Evolutionary conservation across 768 basidiomycete species (phyloP), one percentile per base, ranked within the genome.

Genomic region (Naematelia aurantialba): DNA sequence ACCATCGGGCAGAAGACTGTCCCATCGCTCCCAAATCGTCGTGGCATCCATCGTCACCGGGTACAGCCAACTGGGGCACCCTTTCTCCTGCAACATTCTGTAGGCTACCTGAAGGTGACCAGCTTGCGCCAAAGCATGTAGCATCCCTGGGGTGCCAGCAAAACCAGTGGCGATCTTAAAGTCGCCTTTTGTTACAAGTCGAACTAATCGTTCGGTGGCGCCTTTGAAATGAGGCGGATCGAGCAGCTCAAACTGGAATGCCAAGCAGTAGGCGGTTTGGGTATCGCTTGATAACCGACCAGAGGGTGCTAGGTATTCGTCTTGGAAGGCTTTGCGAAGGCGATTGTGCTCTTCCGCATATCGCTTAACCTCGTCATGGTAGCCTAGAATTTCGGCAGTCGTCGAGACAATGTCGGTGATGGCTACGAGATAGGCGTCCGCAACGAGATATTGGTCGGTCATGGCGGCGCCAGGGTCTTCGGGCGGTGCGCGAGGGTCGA

Each of bases 1-100:
- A 10, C 73, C 70, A 34, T 74, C 73, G 1, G 67, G 63, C 5
- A 69, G 47, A 52, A 69, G 63, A 39, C 60, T 63, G 46, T 74
- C 66, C 72, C 72, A 74, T 54, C 72, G 56, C 55, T 74, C 72
- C 72, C 72, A 74, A 22, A 71, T 60, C 1, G 69, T 71, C 4
- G 67, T 68, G 0, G 66, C 64, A 4, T 62, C 64, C 62, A 64
- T 62, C 14, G 54, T 48, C 5, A 64, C 63, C 10, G 70, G 68
- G 44, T 72, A 72, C n/a, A 74, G 51, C 63, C 66, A 65, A 12
- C 53, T 58, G 1, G 72, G 72, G 48, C 62, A 66, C 12, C 53
- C 44, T 31, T 65, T 62, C 57, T 69, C 68, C 54, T 72, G 70
- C 1, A 74, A 51, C 72, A 74, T 74, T 26, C 70, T 45, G 52